Evolutionary conservation across 176 grass and related monocot genomes (phyloP), one percentile per base, ranked within the genome.

Genomic region (Triticum monococcum): DNA sequence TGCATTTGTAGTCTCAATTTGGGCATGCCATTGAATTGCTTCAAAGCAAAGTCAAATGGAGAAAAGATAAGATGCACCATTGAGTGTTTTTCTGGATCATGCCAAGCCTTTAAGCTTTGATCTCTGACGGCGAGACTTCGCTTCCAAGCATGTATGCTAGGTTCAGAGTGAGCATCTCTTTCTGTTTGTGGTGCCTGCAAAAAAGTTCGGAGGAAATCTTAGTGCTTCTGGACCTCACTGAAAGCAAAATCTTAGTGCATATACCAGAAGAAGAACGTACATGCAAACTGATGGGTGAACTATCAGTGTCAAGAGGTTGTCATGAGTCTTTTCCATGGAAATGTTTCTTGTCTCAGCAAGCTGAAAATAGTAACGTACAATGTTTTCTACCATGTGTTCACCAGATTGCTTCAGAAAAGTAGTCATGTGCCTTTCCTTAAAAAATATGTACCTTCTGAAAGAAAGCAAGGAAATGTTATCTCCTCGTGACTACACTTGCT

Each of bases 21-120:
- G 20, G 54, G 22, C 56, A 43, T 3, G 22, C 2, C 24, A 25
- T 92, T 67, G 88, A 70, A 16, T 92, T 81, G 82, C 90, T 95
- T 92, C 57, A 9, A 90, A 90, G 90, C 93, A 70, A 95, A 90
- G 87, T 16, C 43, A 50, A 18, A 60, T 68, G 71, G 0, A 24
- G 13, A 91, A 78, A 54, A 26, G 62, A 22, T 2, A 20, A 71
- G 77, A 78, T 37, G 72, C 54, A 67, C 16, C 50, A 54, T 68
- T 63, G 86, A 88, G 84, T 89, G 30, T 48, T 45, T 38, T 54
- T 64, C 50, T 80, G 41, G 90, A 95, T 90, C 68, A 92, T 92
- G 88, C 78, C 38, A 84, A 86, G 30, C 33, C 93, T 95, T 95
- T 12, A 95, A 92, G 93, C 81, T 86, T 95, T 88, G 59, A n/a